Evolutionary conservation across 2,329 filamentous ascomycete species (phyloP), one percentile per base, ranked within the genome.

Genomic region (Blastomyces parvus): DNA sequence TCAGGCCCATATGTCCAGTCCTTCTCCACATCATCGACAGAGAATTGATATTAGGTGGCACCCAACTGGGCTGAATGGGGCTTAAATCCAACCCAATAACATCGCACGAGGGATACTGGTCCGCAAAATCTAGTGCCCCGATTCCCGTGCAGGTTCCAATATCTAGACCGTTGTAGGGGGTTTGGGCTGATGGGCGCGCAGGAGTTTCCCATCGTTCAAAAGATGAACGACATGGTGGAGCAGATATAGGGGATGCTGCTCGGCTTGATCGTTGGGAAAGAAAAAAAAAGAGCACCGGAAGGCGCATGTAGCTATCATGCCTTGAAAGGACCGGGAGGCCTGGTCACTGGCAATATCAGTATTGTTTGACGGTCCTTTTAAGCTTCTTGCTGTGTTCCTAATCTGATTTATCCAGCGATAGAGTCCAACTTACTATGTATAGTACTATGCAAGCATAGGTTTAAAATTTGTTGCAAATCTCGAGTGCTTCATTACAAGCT

Each of bases 211-310:
- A 50, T 66, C 62, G 25, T 73, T 53, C 9, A 72, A 44, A 36
- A 73, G 64, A 19, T 65, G 65, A 70, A 91, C 89, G 68, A 92
- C 80, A 70, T 89, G 88, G 78, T 94, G 89, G 71, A 90, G 87
- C 53, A 93, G 87, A 71, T 94, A 90, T 71, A 92, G 83, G 67
- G 89, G 84, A 72, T 91, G 88, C 70, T 87, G 83, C 74, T 94
- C 90, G 65, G 82, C 79, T 83, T 88, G 84, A 73, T 93, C 90
- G 73, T 88, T 88, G 25, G 90, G 90, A 65, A 88, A 84, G 75
- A 90, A 80, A 73, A 36, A 36, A 1, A 9, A 9, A 9, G 11
- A 36, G 27, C 27, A 4, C 27, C 27, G 2, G 27, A 30, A 30
- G 27, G 27, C 27, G 2, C 27, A 30, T 30, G 27, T 4, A 30